These are phyloP conservation scores for Corylus americana DNA, from an alignment of 306 rosid species.

Conservation along the genomic window DNA sequence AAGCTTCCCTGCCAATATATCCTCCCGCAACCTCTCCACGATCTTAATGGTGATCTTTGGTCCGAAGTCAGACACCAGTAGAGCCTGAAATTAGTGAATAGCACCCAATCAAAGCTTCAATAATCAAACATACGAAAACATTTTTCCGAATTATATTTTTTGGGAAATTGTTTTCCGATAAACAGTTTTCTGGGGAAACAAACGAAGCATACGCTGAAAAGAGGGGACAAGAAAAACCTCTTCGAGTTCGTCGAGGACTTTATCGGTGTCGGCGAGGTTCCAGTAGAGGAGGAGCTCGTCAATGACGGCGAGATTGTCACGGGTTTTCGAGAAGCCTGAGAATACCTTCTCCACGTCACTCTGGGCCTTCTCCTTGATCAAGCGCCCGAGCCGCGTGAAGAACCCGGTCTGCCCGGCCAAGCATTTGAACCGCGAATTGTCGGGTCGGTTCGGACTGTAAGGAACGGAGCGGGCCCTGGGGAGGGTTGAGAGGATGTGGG, in stretches of 20 bases:
- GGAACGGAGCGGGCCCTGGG: background rate
- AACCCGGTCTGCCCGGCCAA: conserved; percentile 77
- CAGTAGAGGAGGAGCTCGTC: conserved; percentile 94
- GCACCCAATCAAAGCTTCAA: background rate
- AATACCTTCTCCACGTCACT: conserved; percentile 87
- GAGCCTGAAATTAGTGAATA: conserved; percentile 50
- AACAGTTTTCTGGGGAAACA: too few species aligned
- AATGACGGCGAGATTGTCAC: conserved; percentile 81
- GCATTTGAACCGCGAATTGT: conserved; percentile 53
- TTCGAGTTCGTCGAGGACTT: conserved; percentile 92
- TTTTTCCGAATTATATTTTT: too few species aligned
- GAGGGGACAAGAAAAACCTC: conserved; percentile 53
- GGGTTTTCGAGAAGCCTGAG: conserved; percentile 87
- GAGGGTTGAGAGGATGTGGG: conserved; percentile 19
- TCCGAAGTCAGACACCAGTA: conserved; percentile 86
- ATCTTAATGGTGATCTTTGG: conserved; percentile 82
- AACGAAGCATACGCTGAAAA: background rate
- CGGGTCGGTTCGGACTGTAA: conserved; percentile 13
- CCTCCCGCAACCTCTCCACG: conserved; percentile 84
- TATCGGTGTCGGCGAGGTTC: conserved; percentile 92
- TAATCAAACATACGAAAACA: background rate
- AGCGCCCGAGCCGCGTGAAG: conserved; percentile 76
- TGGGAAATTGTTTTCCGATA: too few species aligned
- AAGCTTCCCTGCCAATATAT: conserved; percentile 80
- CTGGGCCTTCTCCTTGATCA: conserved; percentile 87